Conservation (phyloP, 768 basidiomycete species). For the Astraeus odoratus region DNA sequence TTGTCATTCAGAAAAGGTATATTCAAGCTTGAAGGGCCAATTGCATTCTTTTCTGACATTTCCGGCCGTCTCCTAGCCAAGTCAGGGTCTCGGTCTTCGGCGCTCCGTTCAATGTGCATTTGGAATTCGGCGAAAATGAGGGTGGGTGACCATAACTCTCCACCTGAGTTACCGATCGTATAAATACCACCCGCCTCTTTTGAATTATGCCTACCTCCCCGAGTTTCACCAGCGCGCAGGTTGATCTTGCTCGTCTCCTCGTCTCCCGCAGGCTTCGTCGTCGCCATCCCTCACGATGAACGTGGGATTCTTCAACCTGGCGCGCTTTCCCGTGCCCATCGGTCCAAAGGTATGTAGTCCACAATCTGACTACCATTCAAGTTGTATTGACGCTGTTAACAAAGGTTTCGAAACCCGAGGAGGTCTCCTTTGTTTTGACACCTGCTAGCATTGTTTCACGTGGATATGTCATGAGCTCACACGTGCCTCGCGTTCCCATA, state of each 20-base stretch:
- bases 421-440: conserved; percentile 35
- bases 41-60: background rate
- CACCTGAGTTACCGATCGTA: conserved; percentile 8
- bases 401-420: conserved; percentile 29
- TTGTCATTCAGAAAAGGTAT: conserved; percentile 1
- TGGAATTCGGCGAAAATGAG: conserved; percentile 2
- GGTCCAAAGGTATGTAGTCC: conserved; percentile 19
- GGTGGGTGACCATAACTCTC: too few relatives aligned
- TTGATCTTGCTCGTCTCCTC: conserved; percentile 9
- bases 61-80: conserved; percentile 8
- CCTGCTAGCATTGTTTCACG: conserved; percentile 17
- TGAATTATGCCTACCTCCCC: conserved; percentile 11
- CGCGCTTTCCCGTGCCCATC: conserved; percentile 12
- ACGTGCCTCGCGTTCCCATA: conserved; percentile 17
- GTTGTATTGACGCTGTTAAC: conserved; percentile 8
- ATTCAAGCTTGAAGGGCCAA: conserved; percentile 1
- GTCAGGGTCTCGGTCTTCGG: conserved; percentile 19
- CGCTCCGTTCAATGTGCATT: conserved; percentile 3
- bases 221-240: conserved; percentile 1
- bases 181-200: conserved; percentile 16
- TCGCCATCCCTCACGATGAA: conserved; percentile 14
- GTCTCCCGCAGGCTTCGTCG: conserved; percentile 9
- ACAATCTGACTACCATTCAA: background rate
- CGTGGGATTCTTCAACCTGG: conserved; percentile 22
- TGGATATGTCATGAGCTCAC: conserved; percentile 11